Percentiles rank a stretch among this genome's conserved stretches.
These are phyloP conservation scores for Cyanidium caldarium DNA, from an alignment of 23 red algal genomes.

Conservation along the genomic window DNA sequence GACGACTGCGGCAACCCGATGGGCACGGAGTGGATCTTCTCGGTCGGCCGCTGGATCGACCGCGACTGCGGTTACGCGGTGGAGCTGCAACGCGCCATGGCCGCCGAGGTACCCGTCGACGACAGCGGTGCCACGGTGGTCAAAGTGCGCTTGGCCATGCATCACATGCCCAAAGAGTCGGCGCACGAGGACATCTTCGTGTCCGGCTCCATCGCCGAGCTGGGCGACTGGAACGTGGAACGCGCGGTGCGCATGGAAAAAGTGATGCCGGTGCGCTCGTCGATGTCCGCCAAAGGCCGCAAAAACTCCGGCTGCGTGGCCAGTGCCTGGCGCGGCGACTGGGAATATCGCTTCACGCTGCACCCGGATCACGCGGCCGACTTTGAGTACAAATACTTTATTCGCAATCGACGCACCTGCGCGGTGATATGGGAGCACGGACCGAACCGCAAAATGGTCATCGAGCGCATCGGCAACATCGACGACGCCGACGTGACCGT, in stretches of 20 bases:
- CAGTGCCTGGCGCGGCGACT: slow-evolving; percentile 1
- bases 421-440: slow-evolving; percentile 2
- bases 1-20: not conserved
- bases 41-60: not conserved
- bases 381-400: slow-evolving; percentile 9
- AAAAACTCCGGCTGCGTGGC: too few relatives aligned
- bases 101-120: not conserved
- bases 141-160: not conserved
- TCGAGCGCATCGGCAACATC: not conserved
- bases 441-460: slow-evolving; percentile 6
- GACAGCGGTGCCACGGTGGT: not conserved
- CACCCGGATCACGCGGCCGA: not conserved
- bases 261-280: not conserved
- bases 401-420: not conserved
- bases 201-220: slow-evolving; percentile 1
- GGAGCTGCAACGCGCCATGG: slow-evolving; percentile 5
- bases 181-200: slow-evolving; percentile 1
- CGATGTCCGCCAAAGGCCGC: not conserved
- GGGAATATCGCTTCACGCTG: not conserved
- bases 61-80: not conserved
- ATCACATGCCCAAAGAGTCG: not conserved
- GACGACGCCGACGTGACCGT: not conserved
- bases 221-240: slow-evolving; percentile 2
- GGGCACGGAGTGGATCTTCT: not conserved
- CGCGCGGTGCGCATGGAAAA: slow-evolving; percentile 4